A percentile compares a stretch with the other conserved stretches of the same genome.
phyloP scores from a whole-genome alignment of 2,329 filamentous ascomycete genomes.

The Penicillium sp. region DNA sequence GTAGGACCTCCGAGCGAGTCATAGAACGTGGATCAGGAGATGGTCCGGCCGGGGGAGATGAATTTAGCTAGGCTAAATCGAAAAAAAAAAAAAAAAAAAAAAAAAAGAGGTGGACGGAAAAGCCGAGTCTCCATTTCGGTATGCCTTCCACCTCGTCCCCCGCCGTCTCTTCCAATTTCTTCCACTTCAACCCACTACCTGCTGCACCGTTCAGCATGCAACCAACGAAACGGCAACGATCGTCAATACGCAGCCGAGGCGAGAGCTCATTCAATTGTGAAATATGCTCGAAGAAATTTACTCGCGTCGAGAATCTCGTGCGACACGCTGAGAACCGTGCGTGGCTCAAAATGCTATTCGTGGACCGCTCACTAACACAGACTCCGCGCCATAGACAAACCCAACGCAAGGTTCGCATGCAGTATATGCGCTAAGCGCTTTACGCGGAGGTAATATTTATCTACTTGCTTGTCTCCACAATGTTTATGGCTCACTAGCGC shows the following conservation, averaged over 20 bases:
- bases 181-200: background rate
- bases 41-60: background rate
- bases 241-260: background rate
- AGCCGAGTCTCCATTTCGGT: no score
- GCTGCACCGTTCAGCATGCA: background rate
- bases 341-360: background rate
- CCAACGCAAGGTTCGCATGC: slow-evolving; percentile 16
- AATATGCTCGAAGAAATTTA: slow-evolving; percentile 14
- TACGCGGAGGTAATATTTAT: slow-evolving; percentile 14
- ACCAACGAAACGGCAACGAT: background rate
- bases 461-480: background rate
- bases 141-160: background rate
- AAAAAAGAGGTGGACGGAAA: no score
- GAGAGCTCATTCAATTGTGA: slow-evolving; percentile 9
- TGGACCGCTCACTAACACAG: background rate
- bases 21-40: background rate
- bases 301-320: slow-evolving; percentile 19
- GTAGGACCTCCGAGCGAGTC: background rate
- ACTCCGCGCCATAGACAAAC: slow-evolving; percentile 8
- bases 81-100: no score
- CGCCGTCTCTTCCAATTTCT: background rate
- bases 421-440: slow-evolving; percentile 14
- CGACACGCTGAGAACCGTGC: slow-evolving; percentile 19
- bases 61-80: no score
- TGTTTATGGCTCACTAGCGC: background rate